Evolutionary conservation across 164 flowering plant genomes (phyloP).

Genomic region (Tetrastigma voinierianum): DNA sequence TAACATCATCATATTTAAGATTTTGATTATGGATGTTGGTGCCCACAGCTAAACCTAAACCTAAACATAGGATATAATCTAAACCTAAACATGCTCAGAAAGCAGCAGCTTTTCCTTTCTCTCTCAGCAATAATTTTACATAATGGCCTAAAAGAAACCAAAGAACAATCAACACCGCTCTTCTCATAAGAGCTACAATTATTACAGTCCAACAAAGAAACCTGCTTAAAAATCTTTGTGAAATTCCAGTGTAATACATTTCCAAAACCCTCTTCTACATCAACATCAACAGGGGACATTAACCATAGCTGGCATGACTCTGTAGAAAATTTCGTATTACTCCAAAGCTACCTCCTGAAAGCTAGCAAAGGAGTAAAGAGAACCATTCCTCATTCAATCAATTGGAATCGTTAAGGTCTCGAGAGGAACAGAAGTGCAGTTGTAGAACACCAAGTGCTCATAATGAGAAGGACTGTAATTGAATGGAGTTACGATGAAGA

Average conservation of each 20-base stretch:
- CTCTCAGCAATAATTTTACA: no score
- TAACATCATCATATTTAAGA: no score
- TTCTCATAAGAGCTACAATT: slow-evolving; percentile 30
- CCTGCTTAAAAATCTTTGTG: slow-evolving; percentile 34
- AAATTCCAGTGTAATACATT: slow-evolving; percentile 20
- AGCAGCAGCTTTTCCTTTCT: no score
- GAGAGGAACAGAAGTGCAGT: slow-evolving; percentile 25
- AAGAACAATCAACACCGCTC: slow-evolving; percentile 14
- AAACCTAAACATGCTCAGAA: no score
- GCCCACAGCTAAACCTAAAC: no score
- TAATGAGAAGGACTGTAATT: slow-evolving; percentile 8
- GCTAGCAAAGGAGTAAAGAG: slow-evolving; percentile 30
- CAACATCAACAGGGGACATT: slow-evolving; percentile 30
- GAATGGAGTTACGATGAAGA: slow-evolving; percentile 32
- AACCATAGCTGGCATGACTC: slow-evolving; percentile 32
- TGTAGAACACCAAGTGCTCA: slow-evolving; percentile 40
- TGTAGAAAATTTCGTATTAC: slow-evolving; percentile 18
- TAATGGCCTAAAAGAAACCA: no score
- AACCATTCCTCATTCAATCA: slow-evolving; percentile 23
- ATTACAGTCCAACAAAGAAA: slow-evolving; percentile 40
- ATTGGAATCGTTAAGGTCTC: slow-evolving; percentile 1
- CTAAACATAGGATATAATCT: no score
- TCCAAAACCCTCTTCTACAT: not conserved
- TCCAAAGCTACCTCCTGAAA: slow-evolving; percentile 26
- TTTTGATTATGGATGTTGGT: no score